These are phyloP conservation scores for Peniophora sp. DNA, from an alignment of 1,284 basidiomycete species.

Conservation along the genomic window DNA sequence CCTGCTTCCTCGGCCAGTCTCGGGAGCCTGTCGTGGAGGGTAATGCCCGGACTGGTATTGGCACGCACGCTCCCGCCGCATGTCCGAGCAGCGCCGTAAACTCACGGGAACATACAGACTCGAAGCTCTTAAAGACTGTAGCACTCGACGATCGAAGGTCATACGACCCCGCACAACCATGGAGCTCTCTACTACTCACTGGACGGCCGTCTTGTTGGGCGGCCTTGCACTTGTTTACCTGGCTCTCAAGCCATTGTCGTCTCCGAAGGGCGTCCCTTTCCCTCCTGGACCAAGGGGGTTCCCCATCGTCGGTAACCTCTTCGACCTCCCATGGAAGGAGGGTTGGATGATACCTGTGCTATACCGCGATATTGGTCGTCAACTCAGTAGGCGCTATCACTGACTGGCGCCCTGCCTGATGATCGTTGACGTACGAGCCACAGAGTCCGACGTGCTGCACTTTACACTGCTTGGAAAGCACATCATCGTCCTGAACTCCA, in stretches of 20 bases:
- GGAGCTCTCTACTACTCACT: not conserved
- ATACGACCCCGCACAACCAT: not conserved
- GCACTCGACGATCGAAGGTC: not conserved
- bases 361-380: constrained; percentile 21
- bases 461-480: not conserved
- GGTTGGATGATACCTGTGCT: constrained; percentile 18
- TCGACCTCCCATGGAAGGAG: constrained; percentile 21
- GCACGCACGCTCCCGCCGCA: too few species aligned
- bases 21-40: too few species aligned
- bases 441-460: not conserved
- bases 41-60: too few species aligned
- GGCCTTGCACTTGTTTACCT: not conserved
- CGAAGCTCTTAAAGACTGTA: not conserved
- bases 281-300: constrained; percentile 20
- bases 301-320: constrained; percentile 21
- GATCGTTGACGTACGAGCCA: not conserved
- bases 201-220: not conserved
- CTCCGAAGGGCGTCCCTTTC: not conserved
- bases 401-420: not conserved
- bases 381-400: constrained; percentile 19
- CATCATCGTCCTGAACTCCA: not conserved
- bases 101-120: not conserved
- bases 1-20: too few species aligned
- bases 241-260: not conserved
- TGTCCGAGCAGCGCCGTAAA: too few species aligned